Conservation (phyloP, 768 basidiomycete genomes). For the Tulasnella sp. region DNA sequence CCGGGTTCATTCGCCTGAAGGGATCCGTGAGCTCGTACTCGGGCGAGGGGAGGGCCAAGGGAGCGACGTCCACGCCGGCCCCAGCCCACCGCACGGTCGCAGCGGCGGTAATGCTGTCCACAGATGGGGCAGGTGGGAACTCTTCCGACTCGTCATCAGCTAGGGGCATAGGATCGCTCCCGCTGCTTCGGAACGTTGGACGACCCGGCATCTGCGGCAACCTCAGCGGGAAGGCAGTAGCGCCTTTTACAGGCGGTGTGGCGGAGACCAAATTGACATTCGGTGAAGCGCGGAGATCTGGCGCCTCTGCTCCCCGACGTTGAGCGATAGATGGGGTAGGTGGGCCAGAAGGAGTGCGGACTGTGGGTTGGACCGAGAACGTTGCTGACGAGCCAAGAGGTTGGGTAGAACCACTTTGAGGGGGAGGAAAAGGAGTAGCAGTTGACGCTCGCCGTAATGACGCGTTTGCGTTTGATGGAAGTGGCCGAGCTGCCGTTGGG, state of each 20-base stretch:
- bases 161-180: not conserved
- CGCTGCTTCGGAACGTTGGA: not conserved
- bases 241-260: not conserved
- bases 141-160: not conserved
- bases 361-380: too few relatives aligned
- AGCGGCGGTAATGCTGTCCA: slow-evolving; percentile 40
- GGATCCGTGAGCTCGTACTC: slow-evolving; percentile 91
- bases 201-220: not conserved
- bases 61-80: slow-evolving; percentile 74
- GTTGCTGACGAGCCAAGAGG: not conserved
- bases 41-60: slow-evolving; percentile 81
- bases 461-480: slow-evolving; percentile 29
- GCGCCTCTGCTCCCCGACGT: not conserved
- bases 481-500: slow-evolving; percentile 30
- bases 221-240: not conserved
- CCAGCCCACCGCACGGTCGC: slow-evolving; percentile 87
- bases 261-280: not conserved
- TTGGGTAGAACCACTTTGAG: not conserved
- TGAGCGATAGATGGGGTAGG: not conserved
- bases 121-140: not conserved
- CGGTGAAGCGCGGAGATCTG: not conserved
- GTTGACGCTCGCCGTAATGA: not conserved
- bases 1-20: slow-evolving; percentile 64
- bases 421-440: not conserved
- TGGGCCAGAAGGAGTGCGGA: not conserved